Percentiles rank a stretch among this genome's conserved stretches.
phyloP scores from a whole-genome alignment of 2,329 filamentous ascomycete genomes.

The Neurospora sp. region DNA sequence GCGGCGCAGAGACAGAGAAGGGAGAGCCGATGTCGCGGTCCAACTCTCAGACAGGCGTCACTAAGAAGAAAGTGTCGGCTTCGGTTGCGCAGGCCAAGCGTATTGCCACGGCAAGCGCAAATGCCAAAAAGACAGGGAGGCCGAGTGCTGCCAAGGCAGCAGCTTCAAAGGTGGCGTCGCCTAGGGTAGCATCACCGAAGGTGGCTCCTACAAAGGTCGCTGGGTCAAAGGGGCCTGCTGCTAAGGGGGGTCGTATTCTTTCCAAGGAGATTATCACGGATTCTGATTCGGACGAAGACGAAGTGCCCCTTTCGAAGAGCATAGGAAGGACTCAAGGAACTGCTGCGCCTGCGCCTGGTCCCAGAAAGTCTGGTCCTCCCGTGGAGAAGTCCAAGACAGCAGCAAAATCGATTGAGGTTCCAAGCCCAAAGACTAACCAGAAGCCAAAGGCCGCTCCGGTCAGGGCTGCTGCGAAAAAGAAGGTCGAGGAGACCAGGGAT shows the following conservation, averaged over 20 bases:
- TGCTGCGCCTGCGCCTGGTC: slow-evolving; percentile 4
- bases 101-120: slow-evolving; percentile 29
- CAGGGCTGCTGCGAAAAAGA: slow-evolving; percentile 4
- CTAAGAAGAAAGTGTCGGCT: slow-evolving; percentile 47
- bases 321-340: slow-evolving; percentile 16
- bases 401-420: slow-evolving; percentile 13
- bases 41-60: slow-evolving; percentile 29
- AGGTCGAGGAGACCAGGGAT: slow-evolving; percentile 17
- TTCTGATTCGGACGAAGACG: slow-evolving; percentile 44
- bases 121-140: slow-evolving; percentile 25
- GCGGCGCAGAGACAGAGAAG: slow-evolving; percentile 22
- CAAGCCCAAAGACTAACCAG: not conserved
- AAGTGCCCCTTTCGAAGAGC: slow-evolving; percentile 31
- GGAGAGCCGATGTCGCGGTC: slow-evolving; percentile 23
- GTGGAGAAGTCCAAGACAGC: slow-evolving; percentile 16
- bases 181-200: slow-evolving; percentile 26
- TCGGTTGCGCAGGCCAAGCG: slow-evolving; percentile 48
- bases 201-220: slow-evolving; percentile 34
- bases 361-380: slow-evolving; percentile 14
- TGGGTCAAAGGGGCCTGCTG: slow-evolving; percentile 23
- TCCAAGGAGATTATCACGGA: slow-evolving; percentile 48
- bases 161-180: slow-evolving; percentile 21
- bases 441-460: slow-evolving; percentile 28
- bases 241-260: slow-evolving; percentile 35
- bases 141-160: slow-evolving; percentile 7